Evolutionary conservation across 78 protist genomes (phyloP).

Genomic region (Polysphondylium violaceum): DNA sequence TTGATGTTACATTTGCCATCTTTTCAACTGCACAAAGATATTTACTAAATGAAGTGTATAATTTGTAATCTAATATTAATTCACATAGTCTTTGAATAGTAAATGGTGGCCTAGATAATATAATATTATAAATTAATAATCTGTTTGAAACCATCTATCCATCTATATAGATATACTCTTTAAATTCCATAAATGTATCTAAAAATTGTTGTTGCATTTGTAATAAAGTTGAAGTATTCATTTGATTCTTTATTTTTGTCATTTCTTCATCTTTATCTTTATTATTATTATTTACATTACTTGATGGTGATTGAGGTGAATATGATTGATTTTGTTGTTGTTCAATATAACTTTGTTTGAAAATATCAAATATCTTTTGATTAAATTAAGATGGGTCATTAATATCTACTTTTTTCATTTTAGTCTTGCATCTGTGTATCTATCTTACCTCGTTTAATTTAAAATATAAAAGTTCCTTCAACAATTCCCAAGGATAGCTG

Average conservation of each 20-base stretch:
- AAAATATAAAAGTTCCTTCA: constrained; percentile 62
- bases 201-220: constrained; percentile 39
- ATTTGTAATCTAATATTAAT: constrained; percentile 61
- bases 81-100: constrained; percentile 77
- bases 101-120: constrained; percentile 52
- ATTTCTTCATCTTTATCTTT: constrained; percentile 57
- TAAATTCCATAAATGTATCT: constrained; percentile 34
- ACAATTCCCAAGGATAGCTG: constrained; percentile 55
- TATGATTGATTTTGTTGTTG: background rate
- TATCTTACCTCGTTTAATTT: constrained; percentile 30
- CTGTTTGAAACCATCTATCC: background rate
- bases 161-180: constrained; percentile 6
- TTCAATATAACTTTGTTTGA: constrained; percentile 19
- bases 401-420: background rate
- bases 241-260: constrained; percentile 68
- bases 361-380: constrained; percentile 54
- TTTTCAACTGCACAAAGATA: constrained; percentile 76
- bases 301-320: constrained; percentile 10
- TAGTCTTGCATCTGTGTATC: background rate
- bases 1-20: constrained; percentile 66
- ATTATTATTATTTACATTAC: constrained; percentile 1
- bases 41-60: constrained; percentile 70
- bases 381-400: background rate
- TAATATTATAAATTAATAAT: background rate
- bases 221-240: constrained; percentile 37